These are phyloP conservation scores for Colletotrichum godetiae DNA, from an alignment of 2,329 filamentous ascomycete species.

Conservation along the genomic window DNA sequence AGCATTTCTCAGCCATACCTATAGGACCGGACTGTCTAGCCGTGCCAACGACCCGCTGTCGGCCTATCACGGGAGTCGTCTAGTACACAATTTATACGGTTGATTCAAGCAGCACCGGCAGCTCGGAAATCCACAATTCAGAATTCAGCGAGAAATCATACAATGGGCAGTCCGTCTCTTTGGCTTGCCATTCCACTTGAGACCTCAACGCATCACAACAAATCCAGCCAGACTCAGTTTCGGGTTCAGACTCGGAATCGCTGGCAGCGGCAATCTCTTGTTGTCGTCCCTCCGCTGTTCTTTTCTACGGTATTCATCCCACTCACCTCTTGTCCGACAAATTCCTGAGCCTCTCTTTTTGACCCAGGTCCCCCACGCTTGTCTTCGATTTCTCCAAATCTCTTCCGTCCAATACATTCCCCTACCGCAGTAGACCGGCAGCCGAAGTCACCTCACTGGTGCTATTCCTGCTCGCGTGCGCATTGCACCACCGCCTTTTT, in stretches of 20 bases:
- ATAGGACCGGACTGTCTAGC: constrained; percentile 27
- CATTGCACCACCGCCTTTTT: constrained; percentile 8
- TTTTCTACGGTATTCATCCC: constrained; percentile 16
- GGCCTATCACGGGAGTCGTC: constrained; percentile 27
- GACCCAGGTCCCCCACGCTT: constrained; percentile 25
- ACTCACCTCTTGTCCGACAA: constrained; percentile 15
- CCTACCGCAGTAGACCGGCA: not conserved
- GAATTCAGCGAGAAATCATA: not conserved
- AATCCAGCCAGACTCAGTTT: not conserved
- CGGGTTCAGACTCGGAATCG: not conserved
- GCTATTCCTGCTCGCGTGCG: constrained; percentile 28
- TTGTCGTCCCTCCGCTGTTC: not conserved
- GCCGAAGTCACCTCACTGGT: constrained; percentile 10
- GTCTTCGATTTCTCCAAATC: constrained; percentile 7
- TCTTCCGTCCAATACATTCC: constrained; percentile 14
- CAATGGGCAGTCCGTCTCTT: not conserved
- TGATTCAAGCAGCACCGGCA: constrained; percentile 1
- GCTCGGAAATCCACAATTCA: constrained; percentile 16
- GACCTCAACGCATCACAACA: constrained; percentile 2
- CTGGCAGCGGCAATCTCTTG: not conserved
- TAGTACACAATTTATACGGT: not conserved
- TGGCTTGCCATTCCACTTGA: not conserved
- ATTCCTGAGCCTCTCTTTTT: constrained; percentile 31
- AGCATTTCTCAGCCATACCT: constrained; percentile 22
- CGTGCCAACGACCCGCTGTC: constrained; percentile 9